Evolutionary conservation across 2,329 filamentous ascomycete genomes (phyloP).

Genomic region (Phaeosphaeriaceae sp.): DNA sequence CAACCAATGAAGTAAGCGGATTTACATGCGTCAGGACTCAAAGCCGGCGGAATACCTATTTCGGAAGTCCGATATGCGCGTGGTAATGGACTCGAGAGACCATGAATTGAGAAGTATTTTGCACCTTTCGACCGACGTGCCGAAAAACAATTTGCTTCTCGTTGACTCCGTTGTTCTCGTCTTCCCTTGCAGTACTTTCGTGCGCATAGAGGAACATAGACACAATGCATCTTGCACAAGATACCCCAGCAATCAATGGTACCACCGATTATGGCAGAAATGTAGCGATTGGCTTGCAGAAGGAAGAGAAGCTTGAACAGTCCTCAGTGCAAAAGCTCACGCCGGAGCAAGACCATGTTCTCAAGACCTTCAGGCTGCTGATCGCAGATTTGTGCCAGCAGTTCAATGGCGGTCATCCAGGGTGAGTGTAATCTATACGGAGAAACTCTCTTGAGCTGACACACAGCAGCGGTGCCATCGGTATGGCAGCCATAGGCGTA

Average conservation of each 20-base stretch:
- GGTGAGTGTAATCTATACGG: conserved; percentile 51
- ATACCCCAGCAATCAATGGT: conserved; percentile 13
- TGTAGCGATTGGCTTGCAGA: conserved; percentile 27
- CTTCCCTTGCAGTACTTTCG: no score
- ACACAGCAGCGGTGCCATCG: conserved; percentile 59
- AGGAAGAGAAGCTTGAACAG: conserved; percentile 32
- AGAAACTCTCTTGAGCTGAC: conserved; percentile 5
- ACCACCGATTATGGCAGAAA: conserved; percentile 34
- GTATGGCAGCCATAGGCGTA: conserved; percentile 68
- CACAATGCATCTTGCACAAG: conserved; percentile 27
- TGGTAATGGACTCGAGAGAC: background rate
- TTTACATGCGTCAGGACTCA: background rate
- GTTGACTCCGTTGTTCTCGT: background rate
- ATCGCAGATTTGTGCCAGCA: conserved; percentile 75
- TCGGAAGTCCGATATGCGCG: conserved; percentile 1
- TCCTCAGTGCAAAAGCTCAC: conserved; percentile 26
- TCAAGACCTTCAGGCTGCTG: conserved; percentile 67
- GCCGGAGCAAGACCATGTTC: conserved; percentile 57
- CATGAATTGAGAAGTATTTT: background rate
- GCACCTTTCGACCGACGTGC: background rate
- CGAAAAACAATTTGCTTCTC: background rate
- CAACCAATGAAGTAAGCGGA: background rate
- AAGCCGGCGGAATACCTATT: conserved; percentile 9
- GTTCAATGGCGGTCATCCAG: conserved; percentile 73
- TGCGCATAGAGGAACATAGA: background rate